Base-by-base conservation (phyloP, 164 flowering plant genomes). In the Echeveria elegans region DNA sequence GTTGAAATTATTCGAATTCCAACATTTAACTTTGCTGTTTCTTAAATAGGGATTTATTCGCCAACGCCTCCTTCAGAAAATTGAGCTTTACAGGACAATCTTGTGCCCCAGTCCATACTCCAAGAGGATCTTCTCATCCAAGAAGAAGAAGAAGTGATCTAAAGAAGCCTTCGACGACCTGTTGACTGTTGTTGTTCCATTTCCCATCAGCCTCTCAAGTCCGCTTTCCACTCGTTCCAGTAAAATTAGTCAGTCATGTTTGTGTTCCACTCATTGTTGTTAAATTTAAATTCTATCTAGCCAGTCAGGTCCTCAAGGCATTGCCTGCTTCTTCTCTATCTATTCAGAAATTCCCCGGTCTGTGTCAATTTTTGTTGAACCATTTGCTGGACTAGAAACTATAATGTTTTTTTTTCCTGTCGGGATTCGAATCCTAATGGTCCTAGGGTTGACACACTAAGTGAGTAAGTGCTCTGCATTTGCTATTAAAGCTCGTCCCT, bases 91-190 rank as follows among this genome's bases (percentile, higher is more conserved):
- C 63, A 67, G 56, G 56, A 2, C 50, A 19, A 45, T 63, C 36
- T 74, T 78, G 14, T 77, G 77, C 43, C 76, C 78, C 72, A 85
- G 76, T 70, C 95, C 89, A 18, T 80, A 81, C 52, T 80, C 84
- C 74, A 86, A 84, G 82, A 81, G 72, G 77, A 82, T 89, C 43
- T 81, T 84, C 79, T 83, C 84, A n/a, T 50, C 28, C 28, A 50
- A 5, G 56, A 50, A 50, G 28, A 50, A 50, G 28, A 50, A 50
- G 56, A 45, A 15, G 50, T 16, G n/a, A 41, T 1, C 45, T n/a
- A 41, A 41, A 41, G 45, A 41, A 41, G 3, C 37, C 37, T 34
- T 34, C 3, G 7, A 3, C n/a, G n/a, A n/a, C n/a, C n/a, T n/a
- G n/a, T n/a, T n/a, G n/a, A 5, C 59, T 24, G 30, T 24, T 56